phyloP scores from a whole-genome alignment of 345 rosid species.

The Pelargonium nanum region DNA sequence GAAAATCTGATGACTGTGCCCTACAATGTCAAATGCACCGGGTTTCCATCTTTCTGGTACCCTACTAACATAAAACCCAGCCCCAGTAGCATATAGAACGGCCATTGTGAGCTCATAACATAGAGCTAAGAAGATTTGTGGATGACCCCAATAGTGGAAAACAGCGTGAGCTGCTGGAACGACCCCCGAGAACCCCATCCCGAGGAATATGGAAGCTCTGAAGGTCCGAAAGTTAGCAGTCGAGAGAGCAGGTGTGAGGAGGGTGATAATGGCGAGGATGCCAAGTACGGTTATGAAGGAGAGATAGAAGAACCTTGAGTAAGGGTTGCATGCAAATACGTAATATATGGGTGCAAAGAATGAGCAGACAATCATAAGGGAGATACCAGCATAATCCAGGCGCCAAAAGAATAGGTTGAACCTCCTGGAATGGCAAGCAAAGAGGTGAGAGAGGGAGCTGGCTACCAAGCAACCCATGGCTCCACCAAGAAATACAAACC shows the following conservation, averaged over 20 bases:
- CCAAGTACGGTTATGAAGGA: slow-evolving; percentile 59
- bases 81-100: slow-evolving; percentile 58
- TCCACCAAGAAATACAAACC: slow-evolving; percentile 77
- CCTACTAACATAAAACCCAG: slow-evolving; percentile 51
- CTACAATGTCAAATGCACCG: slow-evolving; percentile 81
- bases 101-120: slow-evolving; percentile 77
- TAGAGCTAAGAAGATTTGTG: slow-evolving; percentile 43
- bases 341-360: slow-evolving; percentile 88
- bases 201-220: slow-evolving; percentile 63
- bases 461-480: slow-evolving; percentile 79
- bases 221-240: slow-evolving; percentile 50
- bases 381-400: slow-evolving; percentile 86
- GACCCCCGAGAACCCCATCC: slow-evolving; percentile 84
- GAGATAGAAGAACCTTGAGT: slow-evolving; percentile 51
- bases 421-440: slow-evolving; percentile 73
- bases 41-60: slow-evolving; percentile 93
- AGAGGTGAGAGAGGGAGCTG: slow-evolving; percentile 89
- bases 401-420: slow-evolving; percentile 89
- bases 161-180: slow-evolving; percentile 72
- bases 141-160: slow-evolving; percentile 55
- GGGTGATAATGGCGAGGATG: slow-evolving; percentile 56
- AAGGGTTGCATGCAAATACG: slow-evolving; percentile 63
- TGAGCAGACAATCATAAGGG: slow-evolving; percentile 81
- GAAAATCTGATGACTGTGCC: slow-evolving; percentile 96
- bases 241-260: slow-evolving; percentile 62